Evolutionary conservation across 2,329 filamentous ascomycete species (phyloP), one percentile per base, ranked within the genome.

Genomic region (Aspergillus udagawae): DNA sequence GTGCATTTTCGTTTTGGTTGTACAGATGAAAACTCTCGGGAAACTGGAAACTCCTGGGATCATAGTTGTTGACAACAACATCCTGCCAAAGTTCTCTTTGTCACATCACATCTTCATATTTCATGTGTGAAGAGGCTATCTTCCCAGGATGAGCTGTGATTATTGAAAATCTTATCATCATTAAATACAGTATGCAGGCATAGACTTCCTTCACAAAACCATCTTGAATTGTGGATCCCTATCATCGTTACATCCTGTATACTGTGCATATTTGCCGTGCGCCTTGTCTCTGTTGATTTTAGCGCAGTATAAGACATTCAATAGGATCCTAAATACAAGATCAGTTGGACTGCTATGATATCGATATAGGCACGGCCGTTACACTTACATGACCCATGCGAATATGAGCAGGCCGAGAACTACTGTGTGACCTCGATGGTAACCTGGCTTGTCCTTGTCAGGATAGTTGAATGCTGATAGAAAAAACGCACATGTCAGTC

Each of bases 271-370:
- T 65, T 84, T 86, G 1, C 86, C 86, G 4, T 64, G 74, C 12
- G 69, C 75, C 73, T 89, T 89, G 65, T 87, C 85, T 7, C 73
- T 75, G 65, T 89, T 89, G 27, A 87, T 77, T 71, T 86, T 88
- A 60, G 73, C 74, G 63, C 85, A 87, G 72, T 85, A 86, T 0
- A 85, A 64, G 1, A 88, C 81, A 62, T 88, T 88, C 47, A 77
- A 70, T 0, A 86, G 70, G 21, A 88, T 79, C 56, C 84, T 87
- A 21, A 35, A 44, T 14, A 42, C 23, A 3, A 42, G 27, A 53
- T 54, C 55, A 62, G 57, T 44, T 50, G 32, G 14, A 3, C 14
- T 17, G 5, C 32, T 17, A 3, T 17, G 17, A 38, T n/a, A 17
- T 38, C 2, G 14, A 6, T 32, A 12, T 35, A 17, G 32, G 14